Base-by-base conservation (phyloP, 176 grass and related monocot species). In the Pontederia crassipes region DNA sequence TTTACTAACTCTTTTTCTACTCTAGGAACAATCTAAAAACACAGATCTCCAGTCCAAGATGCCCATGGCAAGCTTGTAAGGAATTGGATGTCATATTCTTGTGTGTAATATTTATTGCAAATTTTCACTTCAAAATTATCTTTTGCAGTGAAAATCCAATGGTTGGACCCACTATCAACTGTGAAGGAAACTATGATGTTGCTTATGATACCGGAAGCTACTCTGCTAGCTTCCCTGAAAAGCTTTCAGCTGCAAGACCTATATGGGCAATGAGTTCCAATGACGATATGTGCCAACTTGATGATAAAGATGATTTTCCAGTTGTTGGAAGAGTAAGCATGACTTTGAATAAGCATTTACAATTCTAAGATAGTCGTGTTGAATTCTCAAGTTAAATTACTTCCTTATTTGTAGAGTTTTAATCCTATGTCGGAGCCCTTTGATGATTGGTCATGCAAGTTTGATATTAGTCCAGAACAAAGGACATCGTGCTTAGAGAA, bases 361-460 rank as follows among this genome's bases (percentile, higher is more conserved):
- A 40, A 17, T 12, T 45, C 24, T 57, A 57, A 8, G 49, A 53
- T 72, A 45, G 9, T 55, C 13, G 11, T 18, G 46, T 51, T 65
- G 29, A 12, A 40, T 20, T 74, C 82, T 63, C 0, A 49, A 68
- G 12, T 45, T 63, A 18, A 54, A 50, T 32, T 50, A 8, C 17
- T n/a, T 58, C 16, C 12, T 27, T 59, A 57, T 61, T 73, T 60
- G 57, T 78, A 91, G 92, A 87, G 84, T 76, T 97, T 88, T 57
- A 88, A 85, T 85, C 87, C 84, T 62, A 88, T 97, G 78, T 80
- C 70, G 20, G 92, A 97, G 69, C 81, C 92, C 59, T 71, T 88
- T 68, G 87, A 91, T 77, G 58, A 91, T 29, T 91, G 86, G 87
- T 67, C 83, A 82, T 80, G 64, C 62, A 88, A 88, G 73, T 85